Percentiles rank a stretch among this genome's conserved stretches.
Conservation (phyloP, 1,284 basidiomycete genomes). For the Laetiporus sulphureus region DNA sequence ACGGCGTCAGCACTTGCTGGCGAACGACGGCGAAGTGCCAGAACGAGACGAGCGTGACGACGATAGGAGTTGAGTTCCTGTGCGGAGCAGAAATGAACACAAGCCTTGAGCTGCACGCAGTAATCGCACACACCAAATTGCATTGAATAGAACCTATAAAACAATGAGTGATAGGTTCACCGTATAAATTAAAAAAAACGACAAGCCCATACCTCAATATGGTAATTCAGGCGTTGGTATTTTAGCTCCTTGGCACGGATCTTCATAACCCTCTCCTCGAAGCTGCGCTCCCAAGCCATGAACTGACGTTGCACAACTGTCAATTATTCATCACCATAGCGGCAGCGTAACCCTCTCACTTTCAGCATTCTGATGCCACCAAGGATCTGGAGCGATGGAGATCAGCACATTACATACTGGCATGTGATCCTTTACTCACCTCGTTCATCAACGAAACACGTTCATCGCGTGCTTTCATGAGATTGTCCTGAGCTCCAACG, state of each 20-base stretch:
- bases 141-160: conserved; percentile 72
- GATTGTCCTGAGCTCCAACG: conserved; percentile 76
- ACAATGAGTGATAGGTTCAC: too few relatives aligned
- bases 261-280: conserved; percentile 70
- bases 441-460: conserved; percentile 92
- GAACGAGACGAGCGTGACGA: conserved; percentile 75
- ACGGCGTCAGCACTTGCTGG: conserved; percentile 67
- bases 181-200: too few relatives aligned
- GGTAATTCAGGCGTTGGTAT: conserved; percentile 81
- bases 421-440: conserved; percentile 28
- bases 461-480: conserved; percentile 91
- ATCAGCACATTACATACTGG: conserved; percentile 6
- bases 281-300: conserved; percentile 93
- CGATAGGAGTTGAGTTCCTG: conserved; percentile 68
- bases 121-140: conserved; percentile 53
- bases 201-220: conserved; percentile 75
- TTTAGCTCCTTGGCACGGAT: conserved; percentile 77
- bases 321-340: not conserved
- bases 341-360: conserved; percentile 26
- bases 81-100: conserved; percentile 74
- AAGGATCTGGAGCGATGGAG: conserved; percentile 48
- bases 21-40: conserved; percentile 79
- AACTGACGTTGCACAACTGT: conserved; percentile 41
- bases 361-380: conserved; percentile 93
- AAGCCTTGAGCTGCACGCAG: conserved; percentile 38